Evolutionary conservation across 2,329 filamentous ascomycete species (phyloP), one percentile per base, ranked within the genome.

Genomic region (Talaromyces sp.): DNA sequence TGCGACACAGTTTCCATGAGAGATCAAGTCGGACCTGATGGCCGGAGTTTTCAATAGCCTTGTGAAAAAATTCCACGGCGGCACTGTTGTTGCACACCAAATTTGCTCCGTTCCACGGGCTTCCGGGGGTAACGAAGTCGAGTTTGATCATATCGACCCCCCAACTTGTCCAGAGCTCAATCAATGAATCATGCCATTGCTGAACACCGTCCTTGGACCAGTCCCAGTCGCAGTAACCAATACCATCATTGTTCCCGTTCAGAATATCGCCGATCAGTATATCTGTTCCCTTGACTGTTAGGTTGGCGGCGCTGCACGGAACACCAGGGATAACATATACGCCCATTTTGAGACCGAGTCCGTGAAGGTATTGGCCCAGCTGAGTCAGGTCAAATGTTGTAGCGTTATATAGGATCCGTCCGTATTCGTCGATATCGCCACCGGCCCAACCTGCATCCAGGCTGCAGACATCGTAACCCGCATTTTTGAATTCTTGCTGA

Each of bases 101-200:
- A 40, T 69, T 69, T 19, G 45, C 69, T 10, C 69, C 67, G 22
- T 70, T 68, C 8, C 67, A 56, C 2, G 69, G 70, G n/a, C 43
- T 47, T 1, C 72, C 73, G 1, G 73, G 73, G 3, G 72, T 74
- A 2, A 74, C 58, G 49, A 65, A 74, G 58, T 74, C 73, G 2
- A 74, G 66, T 56, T 74, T 74, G 51, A 74, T 70, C 38, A 74
- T 65, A 27, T 73, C 71, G 7, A 74, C 69, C 8, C 71, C 72
- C 71, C 72, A 71, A 22, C 69, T 69, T 6, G 71, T 70, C 65
- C 71, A 73, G 31, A 69, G 68, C 2, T 71, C 58, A 11, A 74
- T 68, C 31, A 74, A 67, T 7, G 72, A 72, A 51, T 74, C 65
- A 43, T 73, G 71, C 69, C 69, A 75, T 54, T 70, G 58, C 56